Conservation (phyloP, 768 basidiomycete genomes). For the Amanita pallidorosea region DNA sequence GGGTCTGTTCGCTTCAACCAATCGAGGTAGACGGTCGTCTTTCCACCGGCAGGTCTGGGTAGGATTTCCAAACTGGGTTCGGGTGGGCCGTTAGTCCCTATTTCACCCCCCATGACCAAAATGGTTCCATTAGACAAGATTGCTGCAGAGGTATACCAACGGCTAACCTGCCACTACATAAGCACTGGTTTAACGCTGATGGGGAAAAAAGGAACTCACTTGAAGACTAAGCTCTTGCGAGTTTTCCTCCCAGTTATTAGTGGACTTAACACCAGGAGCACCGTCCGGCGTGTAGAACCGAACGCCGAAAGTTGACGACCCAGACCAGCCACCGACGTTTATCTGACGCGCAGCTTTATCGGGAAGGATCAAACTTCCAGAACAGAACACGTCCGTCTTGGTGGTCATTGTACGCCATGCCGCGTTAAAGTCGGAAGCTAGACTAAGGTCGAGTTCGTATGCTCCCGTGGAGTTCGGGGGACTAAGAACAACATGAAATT, state of each 20-base stretch:
- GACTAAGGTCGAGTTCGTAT: constrained; percentile 62
- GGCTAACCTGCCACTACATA: constrained; percentile 29
- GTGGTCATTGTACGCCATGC: constrained; percentile 75
- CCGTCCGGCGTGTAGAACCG: constrained; percentile 69
- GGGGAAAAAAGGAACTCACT: constrained; percentile 23
- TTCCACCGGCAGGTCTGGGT: constrained; percentile 54
- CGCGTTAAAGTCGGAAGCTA: constrained; percentile 34
- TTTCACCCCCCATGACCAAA: constrained; percentile 67
- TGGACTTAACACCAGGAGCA: constrained; percentile 53
- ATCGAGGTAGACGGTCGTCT: constrained; percentile 49
- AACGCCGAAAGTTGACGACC: constrained; percentile 60
- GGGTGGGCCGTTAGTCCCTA: constrained; percentile 54
- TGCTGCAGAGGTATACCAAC: constrained; percentile 67
- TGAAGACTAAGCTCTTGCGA: constrained; percentile 45
- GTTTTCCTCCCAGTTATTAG: constrained; percentile 77
- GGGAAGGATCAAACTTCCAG: constrained; percentile 61
- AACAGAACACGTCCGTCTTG: constrained; percentile 73
- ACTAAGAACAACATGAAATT: constrained; percentile 14
- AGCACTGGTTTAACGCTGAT: background rate
- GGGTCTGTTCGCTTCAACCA: constrained; percentile 67
- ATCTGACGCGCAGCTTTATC: constrained; percentile 60
- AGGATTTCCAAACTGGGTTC: constrained; percentile 65
- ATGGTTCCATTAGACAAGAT: constrained; percentile 66
- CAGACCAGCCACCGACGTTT: constrained; percentile 64
- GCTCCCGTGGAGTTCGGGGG: constrained; percentile 62